Evolutionary conservation across 2,329 filamentous ascomycete genomes (phyloP).

Genomic region (Emericellopsis atlantica): DNA sequence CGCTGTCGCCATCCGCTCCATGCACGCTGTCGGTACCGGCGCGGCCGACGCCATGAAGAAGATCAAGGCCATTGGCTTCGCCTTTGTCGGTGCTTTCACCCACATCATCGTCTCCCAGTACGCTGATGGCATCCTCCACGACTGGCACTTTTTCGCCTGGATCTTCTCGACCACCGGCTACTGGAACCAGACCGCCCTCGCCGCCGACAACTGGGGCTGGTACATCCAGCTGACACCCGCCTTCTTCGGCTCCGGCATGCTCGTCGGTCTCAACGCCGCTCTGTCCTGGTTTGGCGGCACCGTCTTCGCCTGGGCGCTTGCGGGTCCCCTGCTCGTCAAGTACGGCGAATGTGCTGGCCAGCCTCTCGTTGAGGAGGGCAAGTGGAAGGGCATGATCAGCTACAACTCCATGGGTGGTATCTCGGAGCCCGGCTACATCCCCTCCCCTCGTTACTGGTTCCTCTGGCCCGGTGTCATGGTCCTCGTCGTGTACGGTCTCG

Average conservation of each 20-base stretch:
- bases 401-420: conserved; percentile 19
- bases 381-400: conserved; percentile 15
- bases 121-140: conserved; percentile 45
- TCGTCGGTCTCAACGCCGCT: conserved; percentile 39
- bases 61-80: conserved; percentile 38
- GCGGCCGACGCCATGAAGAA: conserved; percentile 39
- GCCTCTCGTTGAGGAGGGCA: conserved; percentile 7
- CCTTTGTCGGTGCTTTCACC: conserved; percentile 35
- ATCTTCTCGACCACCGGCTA: conserved; percentile 43
- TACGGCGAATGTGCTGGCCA: conserved; percentile 40
- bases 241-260: conserved; percentile 44
- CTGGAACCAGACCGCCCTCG: conserved; percentile 34
- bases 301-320: conserved; percentile 39
- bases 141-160: conserved; percentile 41
- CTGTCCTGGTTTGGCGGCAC: conserved; percentile 44
- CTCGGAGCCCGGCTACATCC: conserved; percentile 12
- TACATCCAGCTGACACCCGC: conserved; percentile 45
- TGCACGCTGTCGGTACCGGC: conserved; percentile 43
- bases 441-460: conserved; percentile 28
- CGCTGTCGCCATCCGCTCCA: conserved; percentile 48
- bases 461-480: conserved; percentile 31
- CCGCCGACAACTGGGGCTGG: conserved; percentile 50
- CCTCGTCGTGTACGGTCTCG: conserved; percentile 25
- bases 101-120: conserved; percentile 47
- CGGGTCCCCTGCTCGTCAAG: conserved; percentile 30